Evolutionary conservation across 73 alveolate genomes (phyloP), one percentile per base, ranked within the genome.

Genomic region (Paramecium tetraurelia): DNA sequence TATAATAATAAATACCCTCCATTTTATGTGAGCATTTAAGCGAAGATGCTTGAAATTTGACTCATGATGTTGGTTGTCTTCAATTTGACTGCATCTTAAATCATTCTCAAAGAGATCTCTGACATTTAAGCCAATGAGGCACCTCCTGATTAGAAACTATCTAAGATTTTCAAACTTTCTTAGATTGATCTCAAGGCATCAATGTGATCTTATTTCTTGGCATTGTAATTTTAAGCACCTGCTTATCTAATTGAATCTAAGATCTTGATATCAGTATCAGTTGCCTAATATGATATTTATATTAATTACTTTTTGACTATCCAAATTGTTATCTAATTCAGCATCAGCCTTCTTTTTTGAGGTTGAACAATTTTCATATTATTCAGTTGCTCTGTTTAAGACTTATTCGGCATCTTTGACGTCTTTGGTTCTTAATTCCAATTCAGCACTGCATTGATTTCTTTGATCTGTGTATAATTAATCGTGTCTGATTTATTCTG

Each of bases 331-430:
- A 46, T 80, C 90, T 46, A 80, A 80, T 80, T 80, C 90, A 46
- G 90, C 90, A 80, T 80, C 90, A 22, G 90, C 90, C 72, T 80
- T 80, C 90, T 80, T 80, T 12, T 80, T 40, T 18, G 90, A 80
- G 16, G 90, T 80, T 11, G 90, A 80, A 41, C 90, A 80, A 80
- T 80, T 80, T 46, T 80, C 90, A 46, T 31, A 80, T 80, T 80
- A 24, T 80, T 80, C 90, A 18, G 90, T 80, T 40, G 90, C 90
- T 80, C 90, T 80, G 24, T 80, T 80, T n/a, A 80, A 46, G 12
- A 80, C 90, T 80, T 80, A 80, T 80, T 80, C 90, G 43, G 90
- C 90, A 46, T 80, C 90, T 35, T 80, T 80, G 46, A 80, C 90
- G 46, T 80, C 90, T 22, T 80, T 80, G 9, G 90, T 80, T 80